Percentiles rank a stretch among this genome's conserved stretches.
These are phyloP conservation scores for Cyclotella distinguenda DNA, from an alignment of 108 stramenopile species.

Conservation along the genomic window DNA sequence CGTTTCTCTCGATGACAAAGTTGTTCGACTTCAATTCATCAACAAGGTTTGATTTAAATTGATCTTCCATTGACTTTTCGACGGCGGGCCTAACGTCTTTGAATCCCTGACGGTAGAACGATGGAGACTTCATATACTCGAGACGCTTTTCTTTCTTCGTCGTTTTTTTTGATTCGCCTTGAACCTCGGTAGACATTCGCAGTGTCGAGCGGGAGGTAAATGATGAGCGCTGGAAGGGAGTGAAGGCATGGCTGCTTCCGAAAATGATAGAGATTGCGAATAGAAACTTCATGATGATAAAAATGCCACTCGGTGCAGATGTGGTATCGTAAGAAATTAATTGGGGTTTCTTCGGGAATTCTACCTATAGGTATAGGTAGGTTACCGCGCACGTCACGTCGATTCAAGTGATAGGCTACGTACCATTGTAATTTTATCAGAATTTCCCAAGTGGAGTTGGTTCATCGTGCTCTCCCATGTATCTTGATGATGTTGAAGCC, in stretches of 20 bases:
- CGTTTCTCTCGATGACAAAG: conserved; percentile 73
- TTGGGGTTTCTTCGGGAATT: not conserved
- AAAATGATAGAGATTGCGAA: conserved; percentile 26
- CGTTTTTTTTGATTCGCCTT: conserved; percentile 23
- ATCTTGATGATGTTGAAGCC: too few species aligned
- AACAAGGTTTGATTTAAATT: conserved; percentile 74
- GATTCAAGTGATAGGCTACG: too few species aligned
- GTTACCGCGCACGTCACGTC: too few species aligned
- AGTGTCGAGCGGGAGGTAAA: conserved; percentile 6
- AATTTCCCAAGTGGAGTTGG: too few species aligned
- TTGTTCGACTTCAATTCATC: conserved; percentile 69
- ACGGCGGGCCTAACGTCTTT: conserved; percentile 80
- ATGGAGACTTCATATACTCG: conserved; percentile 70
- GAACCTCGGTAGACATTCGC: conserved; percentile 32
- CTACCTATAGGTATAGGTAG: not conserved
- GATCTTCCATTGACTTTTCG: conserved; percentile 68
- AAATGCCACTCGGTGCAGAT: not conserved
- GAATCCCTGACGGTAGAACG: conserved; percentile 86
- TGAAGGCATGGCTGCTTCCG: conserved; percentile 38
- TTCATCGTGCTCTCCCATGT: too few species aligned
- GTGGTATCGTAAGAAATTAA: not conserved
- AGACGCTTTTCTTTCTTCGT: conserved; percentile 77
- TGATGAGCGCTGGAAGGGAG: conserved; percentile 15
- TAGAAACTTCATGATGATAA: conserved; percentile 50
- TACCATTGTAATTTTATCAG: too few species aligned